phyloP scores from a whole-genome alignment of 805 yeast genomes.

The Wickerhamomyces strasburgensis region DNA sequence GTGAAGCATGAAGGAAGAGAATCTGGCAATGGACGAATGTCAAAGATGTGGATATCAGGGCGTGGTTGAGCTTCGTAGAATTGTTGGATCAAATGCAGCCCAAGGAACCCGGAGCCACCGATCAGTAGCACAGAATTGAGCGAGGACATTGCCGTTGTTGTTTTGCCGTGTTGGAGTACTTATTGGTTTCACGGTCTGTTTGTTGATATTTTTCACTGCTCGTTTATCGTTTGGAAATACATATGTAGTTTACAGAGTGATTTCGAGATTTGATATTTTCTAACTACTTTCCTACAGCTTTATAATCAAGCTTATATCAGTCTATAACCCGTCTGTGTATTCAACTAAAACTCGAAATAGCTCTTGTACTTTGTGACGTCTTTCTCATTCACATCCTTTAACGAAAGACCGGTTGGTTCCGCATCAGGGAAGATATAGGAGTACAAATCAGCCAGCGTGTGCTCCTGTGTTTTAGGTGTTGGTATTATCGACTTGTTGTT shows the following conservation, averaged over 20 bases:
- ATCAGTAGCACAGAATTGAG: slow-evolving; percentile 58
- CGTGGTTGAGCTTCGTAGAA: slow-evolving; percentile 61
- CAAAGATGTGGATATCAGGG: slow-evolving; percentile 81
- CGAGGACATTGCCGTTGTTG: slow-evolving; percentile 3
- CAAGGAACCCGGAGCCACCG: slow-evolving; percentile 97
- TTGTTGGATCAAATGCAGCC: slow-evolving; percentile 85
- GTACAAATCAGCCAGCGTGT: background rate
- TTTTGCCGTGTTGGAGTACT: too few species aligned
- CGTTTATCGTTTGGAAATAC: too few species aligned
- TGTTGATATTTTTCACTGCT: too few species aligned
- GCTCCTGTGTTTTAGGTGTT: too few species aligned
- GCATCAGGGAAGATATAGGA: slow-evolving; percentile 21
- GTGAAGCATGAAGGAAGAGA: slow-evolving; percentile 66
- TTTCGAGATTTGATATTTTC: too few species aligned
- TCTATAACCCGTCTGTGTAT: too few species aligned
- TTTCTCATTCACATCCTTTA: slow-evolving; percentile 17
- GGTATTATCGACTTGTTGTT: too few species aligned
- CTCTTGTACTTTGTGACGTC: slow-evolving; percentile 12
- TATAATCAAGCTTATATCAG: too few species aligned
- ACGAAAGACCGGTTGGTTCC: slow-evolving; percentile 7
- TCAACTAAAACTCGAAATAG: slow-evolving; percentile 11
- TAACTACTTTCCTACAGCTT: too few species aligned
- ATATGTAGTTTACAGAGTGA: too few species aligned
- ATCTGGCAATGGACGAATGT: slow-evolving; percentile 83
- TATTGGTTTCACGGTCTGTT: too few species aligned